Percentiles rank a stretch among this genome's conserved stretches.
Conservation (phyloP, 805 yeast genomes). For the Scheffersomyces spartinae region DNA sequence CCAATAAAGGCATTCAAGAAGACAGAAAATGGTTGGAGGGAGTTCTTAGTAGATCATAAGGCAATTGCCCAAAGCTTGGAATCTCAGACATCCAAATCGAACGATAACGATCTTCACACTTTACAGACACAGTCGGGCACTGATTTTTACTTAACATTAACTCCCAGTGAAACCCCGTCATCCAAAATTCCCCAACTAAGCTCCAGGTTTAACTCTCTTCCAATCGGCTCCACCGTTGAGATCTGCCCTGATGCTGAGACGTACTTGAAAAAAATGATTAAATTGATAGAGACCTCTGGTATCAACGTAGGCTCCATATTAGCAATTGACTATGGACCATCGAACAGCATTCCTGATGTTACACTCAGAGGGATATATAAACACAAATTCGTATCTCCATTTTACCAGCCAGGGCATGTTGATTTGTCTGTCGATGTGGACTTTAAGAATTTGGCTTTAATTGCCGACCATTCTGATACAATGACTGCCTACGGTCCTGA, state of each 20-base stretch:
- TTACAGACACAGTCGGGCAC: slow-evolving; percentile 6
- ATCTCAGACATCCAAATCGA: slow-evolving; percentile 1
- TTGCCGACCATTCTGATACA: slow-evolving; percentile 13
- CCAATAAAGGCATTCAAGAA: slow-evolving; percentile 62
- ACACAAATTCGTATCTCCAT: slow-evolving; percentile 68
- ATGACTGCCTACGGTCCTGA: slow-evolving; percentile 41
- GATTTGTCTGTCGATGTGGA: slow-evolving; percentile 82
- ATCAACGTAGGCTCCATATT: slow-evolving; percentile 49
- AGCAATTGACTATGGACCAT: slow-evolving; percentile 70
- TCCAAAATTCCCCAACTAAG: slow-evolving; percentile 43
- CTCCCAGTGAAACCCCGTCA: slow-evolving; percentile 52
- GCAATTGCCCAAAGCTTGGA: slow-evolving; percentile 4
- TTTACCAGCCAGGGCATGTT: slow-evolving; percentile 64
- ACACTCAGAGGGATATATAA: slow-evolving; percentile 62
- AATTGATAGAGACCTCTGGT: slow-evolving; percentile 25
- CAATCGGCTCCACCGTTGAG: slow-evolving; percentile 51
- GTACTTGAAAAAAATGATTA: slow-evolving; percentile 41
- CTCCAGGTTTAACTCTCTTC: slow-evolving; percentile 40
- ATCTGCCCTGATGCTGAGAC: slow-evolving; percentile 64
- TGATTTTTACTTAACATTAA: slow-evolving; percentile 44
- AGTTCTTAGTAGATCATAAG: slow-evolving; percentile 50
- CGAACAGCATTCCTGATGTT: slow-evolving; percentile 51
- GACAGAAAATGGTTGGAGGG: slow-evolving; percentile 68
- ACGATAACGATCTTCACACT: slow-evolving; percentile 2
- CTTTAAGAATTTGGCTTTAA: slow-evolving; percentile 43